Conservation (phyloP, 306 rosid species). For the Senna tora region DNA sequence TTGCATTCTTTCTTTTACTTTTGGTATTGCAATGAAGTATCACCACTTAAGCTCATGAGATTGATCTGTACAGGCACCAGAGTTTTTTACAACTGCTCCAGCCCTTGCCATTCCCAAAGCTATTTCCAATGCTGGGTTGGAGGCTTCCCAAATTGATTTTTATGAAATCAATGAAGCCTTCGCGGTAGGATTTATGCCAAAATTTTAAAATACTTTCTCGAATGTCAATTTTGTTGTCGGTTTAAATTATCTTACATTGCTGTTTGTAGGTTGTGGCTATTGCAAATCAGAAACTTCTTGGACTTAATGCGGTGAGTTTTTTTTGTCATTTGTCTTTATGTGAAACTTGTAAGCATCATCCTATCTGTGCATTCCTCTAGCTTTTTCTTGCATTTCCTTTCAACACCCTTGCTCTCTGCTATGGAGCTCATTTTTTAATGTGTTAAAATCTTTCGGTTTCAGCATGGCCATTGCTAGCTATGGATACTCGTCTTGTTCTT, state of each 20-base stretch:
- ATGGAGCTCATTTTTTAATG: background rate
- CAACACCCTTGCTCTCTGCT: background rate
- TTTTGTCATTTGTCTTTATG: slow-evolving; percentile 2
- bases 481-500: slow-evolving; percentile 14
- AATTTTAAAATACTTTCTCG: slow-evolving; percentile 32
- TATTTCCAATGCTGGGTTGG: slow-evolving; percentile 81
- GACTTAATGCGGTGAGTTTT: slow-evolving; percentile 71
- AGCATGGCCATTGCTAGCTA: background rate
- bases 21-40: slow-evolving; percentile 14
- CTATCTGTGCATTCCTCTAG: slow-evolving; percentile 7
- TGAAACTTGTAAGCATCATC: slow-evolving; percentile 14
- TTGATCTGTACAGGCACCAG: slow-evolving; percentile 76
- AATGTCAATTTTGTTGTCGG: slow-evolving; percentile 4
- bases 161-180: slow-evolving; percentile 98
- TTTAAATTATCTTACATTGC: slow-evolving; percentile 33
- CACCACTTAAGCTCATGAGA: slow-evolving; percentile 33
- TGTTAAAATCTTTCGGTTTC: slow-evolving; percentile 15
- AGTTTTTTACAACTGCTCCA: slow-evolving; percentile 95
- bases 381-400: background rate
- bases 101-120: slow-evolving; percentile 98
- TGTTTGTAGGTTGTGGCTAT: slow-evolving; percentile 88
- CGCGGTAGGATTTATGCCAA: slow-evolving; percentile 58
- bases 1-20: background rate
- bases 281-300: slow-evolving; percentile 94
- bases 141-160: slow-evolving; percentile 73